These are phyloP conservation scores for Penicillium steckii DNA, from an alignment of 495 filamentous ascomycete species.

Conservation along the genomic window DNA sequence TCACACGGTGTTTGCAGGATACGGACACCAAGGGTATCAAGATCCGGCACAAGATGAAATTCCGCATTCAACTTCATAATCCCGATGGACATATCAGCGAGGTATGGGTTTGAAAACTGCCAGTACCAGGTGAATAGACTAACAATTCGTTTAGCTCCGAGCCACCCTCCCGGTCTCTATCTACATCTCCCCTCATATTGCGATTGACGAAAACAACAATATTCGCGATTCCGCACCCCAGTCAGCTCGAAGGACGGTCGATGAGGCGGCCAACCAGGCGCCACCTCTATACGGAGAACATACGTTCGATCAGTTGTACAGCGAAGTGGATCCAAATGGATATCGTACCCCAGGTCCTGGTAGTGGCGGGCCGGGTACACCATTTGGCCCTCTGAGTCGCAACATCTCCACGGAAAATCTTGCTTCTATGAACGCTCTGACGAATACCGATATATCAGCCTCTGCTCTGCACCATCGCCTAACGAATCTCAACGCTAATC, in stretches of 20 bases:
- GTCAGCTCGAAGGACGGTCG: constrained; percentile 29
- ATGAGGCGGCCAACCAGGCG: constrained; percentile 54
- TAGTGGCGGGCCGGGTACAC: constrained; percentile 71
- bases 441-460: constrained; percentile 49
- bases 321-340: constrained; percentile 72
- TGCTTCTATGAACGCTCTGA: constrained; percentile 56
- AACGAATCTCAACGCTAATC: constrained; percentile 50
- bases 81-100: constrained; percentile 93
- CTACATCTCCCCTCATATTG: constrained; percentile 90
- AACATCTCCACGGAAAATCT: constrained; percentile 79
- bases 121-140: background rate
- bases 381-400: constrained; percentile 71
- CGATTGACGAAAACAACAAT: constrained; percentile 77
- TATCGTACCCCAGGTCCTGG: constrained; percentile 71
- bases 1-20: constrained; percentile 81
- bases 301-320: constrained; percentile 82
- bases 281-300: constrained; percentile 89
- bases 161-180: constrained; percentile 83
- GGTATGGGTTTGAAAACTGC: constrained; percentile 38
- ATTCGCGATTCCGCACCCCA: constrained; percentile 55
- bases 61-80: constrained; percentile 85
- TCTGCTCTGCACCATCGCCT: constrained; percentile 64
- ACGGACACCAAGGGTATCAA: constrained; percentile 81
- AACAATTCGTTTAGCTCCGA: constrained; percentile 55
- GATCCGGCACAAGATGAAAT: constrained; percentile 80